Percentiles rank a stretch among this genome's conserved stretches.
Conservation (phyloP, 2,329 filamentous ascomycete genomes). For the Furcasterigmium sp. region DNA sequence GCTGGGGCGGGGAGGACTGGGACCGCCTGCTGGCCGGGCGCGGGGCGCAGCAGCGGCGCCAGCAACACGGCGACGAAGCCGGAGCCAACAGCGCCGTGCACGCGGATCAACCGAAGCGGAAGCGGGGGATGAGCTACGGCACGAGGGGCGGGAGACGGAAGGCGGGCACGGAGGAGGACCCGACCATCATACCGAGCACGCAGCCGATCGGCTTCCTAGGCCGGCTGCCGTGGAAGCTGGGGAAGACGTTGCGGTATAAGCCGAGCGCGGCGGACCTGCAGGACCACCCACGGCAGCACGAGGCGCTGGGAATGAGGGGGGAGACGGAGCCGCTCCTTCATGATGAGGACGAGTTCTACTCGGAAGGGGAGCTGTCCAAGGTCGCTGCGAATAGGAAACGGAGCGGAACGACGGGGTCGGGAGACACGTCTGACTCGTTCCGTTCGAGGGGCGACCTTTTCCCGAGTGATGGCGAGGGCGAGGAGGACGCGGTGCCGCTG, state of each 20-base stretch:
- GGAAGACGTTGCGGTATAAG: slow-evolving; percentile 78
- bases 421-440: slow-evolving; percentile 77
- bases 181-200: slow-evolving; percentile 85
- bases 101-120: slow-evolving; percentile 62
- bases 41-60: slow-evolving; percentile 38
- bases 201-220: slow-evolving; percentile 81
- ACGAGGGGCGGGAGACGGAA: slow-evolving; percentile 50
- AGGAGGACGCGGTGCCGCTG: slow-evolving; percentile 88
- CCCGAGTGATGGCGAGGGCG: slow-evolving; percentile 77
- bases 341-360: slow-evolving; percentile 11
- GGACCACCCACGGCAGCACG: slow-evolving; percentile 65
- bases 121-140: slow-evolving; percentile 86
- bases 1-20: slow-evolving; percentile 80
- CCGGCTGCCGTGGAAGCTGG: slow-evolving; percentile 78
- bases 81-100: slow-evolving; percentile 23
- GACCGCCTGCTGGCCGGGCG: slow-evolving; percentile 75
- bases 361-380: slow-evolving; percentile 20
- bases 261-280: slow-evolving; percentile 87
- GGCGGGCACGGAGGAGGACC: slow-evolving; percentile 52
- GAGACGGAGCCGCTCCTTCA: slow-evolving; percentile 63
- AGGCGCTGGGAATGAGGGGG: slow-evolving; percentile 28
- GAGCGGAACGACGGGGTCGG: slow-evolving; percentile 74
- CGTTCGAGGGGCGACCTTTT: slow-evolving; percentile 88
- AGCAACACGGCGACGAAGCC: slow-evolving; percentile 6
- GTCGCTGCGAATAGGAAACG: slow-evolving; percentile 49